These are phyloP conservation scores for Psilocybe cyanescens DNA, from an alignment of 768 basidiomycete genomes.

Conservation along the genomic window DNA sequence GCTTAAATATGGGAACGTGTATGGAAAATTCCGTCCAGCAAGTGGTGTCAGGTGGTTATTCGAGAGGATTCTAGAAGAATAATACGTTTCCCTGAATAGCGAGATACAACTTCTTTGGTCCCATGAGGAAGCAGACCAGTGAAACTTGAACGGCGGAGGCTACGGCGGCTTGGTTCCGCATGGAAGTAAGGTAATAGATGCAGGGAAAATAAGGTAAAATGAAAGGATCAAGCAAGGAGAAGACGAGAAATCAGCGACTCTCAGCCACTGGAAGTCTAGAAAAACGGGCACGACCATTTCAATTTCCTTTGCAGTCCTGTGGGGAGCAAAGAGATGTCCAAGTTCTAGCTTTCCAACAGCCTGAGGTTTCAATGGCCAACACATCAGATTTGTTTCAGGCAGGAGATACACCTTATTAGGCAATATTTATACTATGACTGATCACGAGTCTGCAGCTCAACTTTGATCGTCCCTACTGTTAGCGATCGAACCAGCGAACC, in stretches of 20 bases:
- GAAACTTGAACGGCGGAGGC: not conserved
- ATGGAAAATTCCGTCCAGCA: not conserved
- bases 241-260: not conserved
- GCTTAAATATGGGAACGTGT: constrained; percentile 16
- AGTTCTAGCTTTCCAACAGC: no score
- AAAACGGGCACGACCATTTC: not conserved
- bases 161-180: not conserved
- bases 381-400: no score
- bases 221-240: not conserved
- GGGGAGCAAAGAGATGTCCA: not conserved
- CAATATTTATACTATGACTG: no score
- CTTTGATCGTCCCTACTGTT: no score
- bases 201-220: not conserved
- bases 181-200: constrained; percentile 5
- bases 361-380: no score
- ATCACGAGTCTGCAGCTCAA: no score
- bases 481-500: not conserved
- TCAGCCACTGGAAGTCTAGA: not conserved
- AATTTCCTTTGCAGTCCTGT: not conserved
- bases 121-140: not conserved
- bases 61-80: constrained; percentile 5
- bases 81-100: not conserved
- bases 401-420: no score
- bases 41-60: constrained; percentile 7
- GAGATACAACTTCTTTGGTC: not conserved